phyloP scores from a whole-genome alignment of 1,139 yeast genomes.

The Hansenula lynferdii region DNA sequence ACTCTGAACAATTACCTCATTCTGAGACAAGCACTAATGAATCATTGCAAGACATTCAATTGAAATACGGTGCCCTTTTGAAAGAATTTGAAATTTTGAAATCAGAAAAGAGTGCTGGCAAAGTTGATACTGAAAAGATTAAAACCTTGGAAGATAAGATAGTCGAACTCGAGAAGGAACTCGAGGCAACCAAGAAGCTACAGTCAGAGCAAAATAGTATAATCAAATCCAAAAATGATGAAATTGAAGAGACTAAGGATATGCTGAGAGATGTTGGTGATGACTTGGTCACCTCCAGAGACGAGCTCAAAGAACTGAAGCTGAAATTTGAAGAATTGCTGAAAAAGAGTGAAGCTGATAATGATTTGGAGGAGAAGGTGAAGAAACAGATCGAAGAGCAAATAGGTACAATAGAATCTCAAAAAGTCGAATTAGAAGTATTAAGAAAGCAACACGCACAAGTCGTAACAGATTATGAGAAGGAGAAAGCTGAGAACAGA shows the following conservation, averaged over 20 bases:
- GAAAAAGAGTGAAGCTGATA: conserved; percentile 5
- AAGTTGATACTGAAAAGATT: not conserved
- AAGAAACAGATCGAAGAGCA: conserved; percentile 1
- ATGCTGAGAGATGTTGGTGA: conserved; percentile 72
- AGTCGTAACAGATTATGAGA: conserved; percentile 30
- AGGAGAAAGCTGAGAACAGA: conserved; percentile 11
- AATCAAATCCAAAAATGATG: conserved; percentile 16
- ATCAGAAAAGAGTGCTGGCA: not conserved
- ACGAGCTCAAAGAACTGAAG: conserved; percentile 28
- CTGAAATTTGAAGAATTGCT: conserved; percentile 18
- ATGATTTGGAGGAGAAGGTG: conserved; percentile 1
- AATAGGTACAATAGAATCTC: conserved; percentile 8
- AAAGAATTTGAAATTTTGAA: conserved; percentile 14
- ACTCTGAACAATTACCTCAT: conserved; percentile 4
- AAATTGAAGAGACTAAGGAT: conserved; percentile 46
- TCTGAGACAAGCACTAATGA: conserved; percentile 12
- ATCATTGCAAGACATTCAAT: conserved; percentile 15
- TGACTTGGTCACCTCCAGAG: conserved; percentile 59
- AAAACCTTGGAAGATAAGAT: not conserved
- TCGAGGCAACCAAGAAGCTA: not conserved
- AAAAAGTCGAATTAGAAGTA: conserved; percentile 27
- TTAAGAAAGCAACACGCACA: conserved; percentile 30
- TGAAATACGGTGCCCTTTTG: conserved; percentile 18
- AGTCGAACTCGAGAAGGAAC: conserved; percentile 7
- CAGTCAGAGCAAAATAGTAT: conserved; percentile 10